These are phyloP conservation scores for Coemansia sp. DNA, from an alignment of 192 early-diverging fungal species.

Conservation along the genomic window DNA sequence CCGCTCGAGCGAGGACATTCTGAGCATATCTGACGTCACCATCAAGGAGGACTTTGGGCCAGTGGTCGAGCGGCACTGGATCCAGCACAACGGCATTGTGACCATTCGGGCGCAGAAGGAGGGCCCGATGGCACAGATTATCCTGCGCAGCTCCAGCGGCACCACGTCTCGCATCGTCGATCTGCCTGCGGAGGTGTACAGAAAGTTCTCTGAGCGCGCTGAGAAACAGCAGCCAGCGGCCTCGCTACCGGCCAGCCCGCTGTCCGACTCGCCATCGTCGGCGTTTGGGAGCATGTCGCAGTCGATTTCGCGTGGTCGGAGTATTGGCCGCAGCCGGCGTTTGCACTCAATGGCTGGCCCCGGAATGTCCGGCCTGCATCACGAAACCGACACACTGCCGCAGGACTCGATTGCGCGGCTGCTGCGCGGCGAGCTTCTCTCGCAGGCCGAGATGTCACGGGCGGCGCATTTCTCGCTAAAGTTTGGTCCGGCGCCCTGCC, in stretches of 20 bases:
- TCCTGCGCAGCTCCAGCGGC: conserved; percentile 76
- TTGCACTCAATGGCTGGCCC: conserved; percentile 13
- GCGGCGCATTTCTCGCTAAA: conserved; percentile 25
- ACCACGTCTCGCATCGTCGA: conserved; percentile 60
- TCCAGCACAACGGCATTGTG: conserved; percentile 82
- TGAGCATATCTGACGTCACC: conserved; percentile 44
- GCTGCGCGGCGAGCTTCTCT: conserved; percentile 36
- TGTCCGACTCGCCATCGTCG: conserved; percentile 46
- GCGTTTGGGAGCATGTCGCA: conserved; percentile 18
- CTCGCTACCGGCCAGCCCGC: conserved; percentile 19
- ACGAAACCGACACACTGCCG: conserved; percentile 23
- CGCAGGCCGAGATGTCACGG: conserved; percentile 9
- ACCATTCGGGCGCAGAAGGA: conserved; percentile 66
- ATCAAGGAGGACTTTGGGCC: conserved; percentile 43
- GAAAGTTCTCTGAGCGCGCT: conserved; percentile 23
- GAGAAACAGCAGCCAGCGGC: conserved; percentile 7
- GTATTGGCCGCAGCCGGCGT: conserved; percentile 31
- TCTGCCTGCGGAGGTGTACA: conserved; percentile 35
- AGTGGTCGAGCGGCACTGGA: conserved; percentile 64
- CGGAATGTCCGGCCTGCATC: not conserved
- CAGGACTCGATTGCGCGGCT: conserved; percentile 26
- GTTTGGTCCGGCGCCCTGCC: conserved; percentile 37
- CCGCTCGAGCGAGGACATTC: conserved; percentile 22
- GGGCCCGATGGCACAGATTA: conserved; percentile 75
- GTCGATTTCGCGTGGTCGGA: conserved; percentile 25